phyloP scores from a whole-genome alignment of 768 basidiomycete species.

The Amanita molliuscula region DNA sequence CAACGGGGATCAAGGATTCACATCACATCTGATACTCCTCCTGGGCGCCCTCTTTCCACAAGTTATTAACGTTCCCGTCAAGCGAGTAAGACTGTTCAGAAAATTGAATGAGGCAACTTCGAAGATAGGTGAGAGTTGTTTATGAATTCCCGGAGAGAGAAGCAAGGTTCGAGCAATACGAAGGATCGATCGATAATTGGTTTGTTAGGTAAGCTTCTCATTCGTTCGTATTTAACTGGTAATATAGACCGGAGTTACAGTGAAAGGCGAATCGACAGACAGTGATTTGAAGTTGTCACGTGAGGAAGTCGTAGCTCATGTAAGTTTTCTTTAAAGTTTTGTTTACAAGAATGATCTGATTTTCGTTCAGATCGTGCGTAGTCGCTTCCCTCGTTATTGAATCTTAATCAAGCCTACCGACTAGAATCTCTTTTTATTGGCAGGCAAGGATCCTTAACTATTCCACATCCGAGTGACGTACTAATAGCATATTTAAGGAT shows the following conservation, averaged over 20 bases:
- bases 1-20: slow-evolving; percentile 9
- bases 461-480: not conserved
- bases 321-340: not conserved
- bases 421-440: slow-evolving; percentile 12
- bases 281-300: slow-evolving; percentile 18
- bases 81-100: slow-evolving; percentile 12
- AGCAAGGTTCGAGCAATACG: slow-evolving; percentile 7
- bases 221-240: not conserved
- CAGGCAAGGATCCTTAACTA: not conserved
- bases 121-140: slow-evolving; percentile 21
- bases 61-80: slow-evolving; percentile 17
- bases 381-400: not conserved
- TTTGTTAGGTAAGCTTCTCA: slow-evolving; percentile 11
- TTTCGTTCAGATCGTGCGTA: not conserved
- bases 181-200: slow-evolving; percentile 17
- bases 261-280: slow-evolving; percentile 22
- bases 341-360: not conserved
- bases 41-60: slow-evolving; percentile 18
- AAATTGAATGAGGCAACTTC: slow-evolving; percentile 16
- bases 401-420: not conserved
- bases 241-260: slow-evolving; percentile 12
- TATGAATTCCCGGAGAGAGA: slow-evolving; percentile 10
- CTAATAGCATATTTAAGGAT: slow-evolving; percentile 5
- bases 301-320: slow-evolving; percentile 34
- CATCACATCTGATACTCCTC: slow-evolving; percentile 9